Evolutionary conservation across 1,284 basidiomycete species (phyloP), one percentile per base, ranked within the genome.

Genomic region (Termitomyces sp.): DNA sequence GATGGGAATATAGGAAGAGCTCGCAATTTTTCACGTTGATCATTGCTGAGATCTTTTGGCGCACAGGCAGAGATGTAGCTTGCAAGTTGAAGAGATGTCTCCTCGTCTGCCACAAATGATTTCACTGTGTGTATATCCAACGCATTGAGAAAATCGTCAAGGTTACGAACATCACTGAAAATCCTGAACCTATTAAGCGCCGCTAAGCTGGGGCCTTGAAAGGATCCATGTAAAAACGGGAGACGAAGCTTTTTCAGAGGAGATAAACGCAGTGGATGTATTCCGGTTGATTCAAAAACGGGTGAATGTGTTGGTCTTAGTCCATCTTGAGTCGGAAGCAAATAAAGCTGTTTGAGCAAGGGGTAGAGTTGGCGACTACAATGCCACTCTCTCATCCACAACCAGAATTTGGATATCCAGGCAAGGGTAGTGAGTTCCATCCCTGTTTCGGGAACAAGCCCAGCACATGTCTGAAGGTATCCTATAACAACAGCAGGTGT

Each of bases 401-500:
- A 38, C 73, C 72, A 74, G 49, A 74, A 73, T 4, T 47, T 47
- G 0, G 63, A 61, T n/a, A 73, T 50, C 69, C 69, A 71, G 14
- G 46, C 43, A 13, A 70, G 52, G 10, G 61, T 41, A n/a, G 9
- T 13, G 41, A 11, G 14, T 39, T 24, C 28, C 30, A 61, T 0
- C 48, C 42, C 7, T 4, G 14, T 8, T 1, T 14, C 13, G n/a
- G 13, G 14, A n/a, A 13, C 6, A 8, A 41, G 21, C 14, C 14
- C 14, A 9, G 21, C 7, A 42, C 28, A 24, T 10, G 10, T 42
- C 11, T 59, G 46, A 16, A 73, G 63, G 53, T 71, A 72, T 9
- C 57, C 28, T n/a, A 66, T 43, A 35, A 69, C 68, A 7, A 48
- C 57, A 18, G 57, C 42, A 3, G 63, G 54, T 2, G 59, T 52